Conservation (phyloP, 192 early-diverging fungal genomes). For the Coemansia sp. region DNA sequence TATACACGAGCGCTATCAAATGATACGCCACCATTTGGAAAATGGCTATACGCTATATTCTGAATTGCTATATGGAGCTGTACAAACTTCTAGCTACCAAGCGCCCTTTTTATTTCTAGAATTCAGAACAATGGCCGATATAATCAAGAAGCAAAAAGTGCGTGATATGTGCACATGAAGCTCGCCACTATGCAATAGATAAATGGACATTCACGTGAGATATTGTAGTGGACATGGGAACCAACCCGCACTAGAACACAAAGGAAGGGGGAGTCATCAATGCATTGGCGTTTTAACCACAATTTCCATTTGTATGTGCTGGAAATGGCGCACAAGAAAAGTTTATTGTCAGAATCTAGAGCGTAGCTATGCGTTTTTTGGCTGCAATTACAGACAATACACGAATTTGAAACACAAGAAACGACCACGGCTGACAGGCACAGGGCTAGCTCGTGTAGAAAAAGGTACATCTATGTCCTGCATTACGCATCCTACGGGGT, state of each 20-base stretch:
- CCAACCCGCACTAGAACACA: background rate
- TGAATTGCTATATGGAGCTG: background rate
- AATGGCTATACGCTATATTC: background rate
- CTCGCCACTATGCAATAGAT: background rate
- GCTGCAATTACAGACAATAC: background rate
- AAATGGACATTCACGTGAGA: background rate
- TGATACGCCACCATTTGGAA: background rate
- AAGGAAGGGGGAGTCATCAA: background rate
- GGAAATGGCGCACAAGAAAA: background rate
- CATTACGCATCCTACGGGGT: background rate
- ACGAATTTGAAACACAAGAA: background rate
- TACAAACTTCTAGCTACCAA: background rate
- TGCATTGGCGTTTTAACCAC: conserved; percentile 4
- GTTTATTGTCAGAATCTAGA: background rate
- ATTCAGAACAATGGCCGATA: background rate
- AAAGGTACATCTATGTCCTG: background rate
- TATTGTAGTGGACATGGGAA: background rate
- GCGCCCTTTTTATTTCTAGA: background rate
- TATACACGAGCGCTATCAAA: background rate
- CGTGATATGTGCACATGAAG: conserved; percentile 7
- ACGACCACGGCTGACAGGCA: background rate
- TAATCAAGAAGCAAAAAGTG: background rate
- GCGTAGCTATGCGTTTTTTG: background rate
- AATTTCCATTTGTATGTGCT: background rate
- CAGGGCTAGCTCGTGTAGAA: background rate